These are phyloP conservation scores for Chaetomium strumarium DNA, from an alignment of 2,329 filamentous ascomycete genomes.

Conservation along the genomic window DNA sequence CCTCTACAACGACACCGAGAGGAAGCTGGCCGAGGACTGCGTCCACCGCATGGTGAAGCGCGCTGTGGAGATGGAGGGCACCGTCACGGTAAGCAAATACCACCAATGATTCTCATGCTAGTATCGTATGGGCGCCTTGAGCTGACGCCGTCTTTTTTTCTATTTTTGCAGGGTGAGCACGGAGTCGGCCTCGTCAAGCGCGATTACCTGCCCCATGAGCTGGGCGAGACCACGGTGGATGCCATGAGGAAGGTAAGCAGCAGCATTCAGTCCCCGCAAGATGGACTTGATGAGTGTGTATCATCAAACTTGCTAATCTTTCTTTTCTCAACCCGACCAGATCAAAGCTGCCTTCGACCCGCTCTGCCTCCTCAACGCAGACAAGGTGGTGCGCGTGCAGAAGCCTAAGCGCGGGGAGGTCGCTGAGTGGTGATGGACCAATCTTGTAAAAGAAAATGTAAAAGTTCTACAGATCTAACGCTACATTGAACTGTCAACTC, in stretches of 20 bases:
- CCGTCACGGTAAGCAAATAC: conserved; percentile 55
- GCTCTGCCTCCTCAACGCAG: conserved; percentile 61
- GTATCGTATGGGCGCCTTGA: neutral
- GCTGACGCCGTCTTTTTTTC: neutral
- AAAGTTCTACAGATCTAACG: too few relatives aligned
- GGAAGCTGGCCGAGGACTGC: conserved; percentile 59
- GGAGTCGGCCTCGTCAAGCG: conserved; percentile 79
- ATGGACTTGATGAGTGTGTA: neutral
- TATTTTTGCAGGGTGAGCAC: conserved; percentile 63
- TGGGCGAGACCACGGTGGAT: conserved; percentile 69
- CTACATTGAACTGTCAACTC: too few relatives aligned
- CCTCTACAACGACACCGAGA: conserved; percentile 59
- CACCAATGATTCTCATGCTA: neutral
- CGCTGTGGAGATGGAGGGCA: conserved; percentile 78
- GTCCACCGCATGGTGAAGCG: conserved; percentile 83
- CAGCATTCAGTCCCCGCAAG: neutral
- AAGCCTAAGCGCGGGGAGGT: conserved; percentile 45
- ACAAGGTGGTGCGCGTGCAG: conserved; percentile 62
- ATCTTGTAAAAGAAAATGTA: neutral
- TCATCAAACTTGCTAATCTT: neutral
- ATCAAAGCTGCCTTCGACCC: conserved; percentile 79
- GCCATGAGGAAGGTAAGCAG: conserved; percentile 68
- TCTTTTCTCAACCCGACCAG: conserved; percentile 33
- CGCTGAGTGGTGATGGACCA: conserved; percentile 35
- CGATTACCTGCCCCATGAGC: conserved; percentile 73